Evolutionary conservation across 768 basidiomycete species (phyloP).

Genomic region (Amanita fuliginea): DNA sequence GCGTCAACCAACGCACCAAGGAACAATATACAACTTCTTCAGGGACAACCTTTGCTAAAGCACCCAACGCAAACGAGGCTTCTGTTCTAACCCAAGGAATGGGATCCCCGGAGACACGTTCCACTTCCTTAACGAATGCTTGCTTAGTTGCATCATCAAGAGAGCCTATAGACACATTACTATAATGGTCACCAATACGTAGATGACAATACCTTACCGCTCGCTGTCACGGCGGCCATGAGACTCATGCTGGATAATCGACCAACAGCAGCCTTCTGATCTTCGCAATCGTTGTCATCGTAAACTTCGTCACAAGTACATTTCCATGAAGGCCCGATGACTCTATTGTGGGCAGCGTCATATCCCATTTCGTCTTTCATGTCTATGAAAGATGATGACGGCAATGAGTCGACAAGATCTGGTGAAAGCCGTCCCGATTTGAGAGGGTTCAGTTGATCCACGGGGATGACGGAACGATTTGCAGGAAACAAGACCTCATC

Average conservation of each 20-base stretch:
- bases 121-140: conserved; percentile 67
- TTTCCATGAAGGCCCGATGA: neutral
- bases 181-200: conserved; percentile 4
- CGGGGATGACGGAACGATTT: neutral
- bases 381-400: neutral
- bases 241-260: conserved; percentile 88
- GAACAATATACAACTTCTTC: conserved; percentile 53
- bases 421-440: conserved; percentile 2
- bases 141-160: conserved; percentile 43
- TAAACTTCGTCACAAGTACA: conserved; percentile 8
- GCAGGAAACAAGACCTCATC: neutral
- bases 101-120: conserved; percentile 51
- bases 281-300: conserved; percentile 17
- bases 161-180: conserved; percentile 28
- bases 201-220: conserved; percentile 34
- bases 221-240: conserved; percentile 79
- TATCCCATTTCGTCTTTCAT: neutral
- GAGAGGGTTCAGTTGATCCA: neutral
- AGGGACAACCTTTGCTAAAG: conserved; percentile 81
- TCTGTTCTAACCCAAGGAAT: conserved; percentile 77
- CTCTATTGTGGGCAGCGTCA: conserved; percentile 1
- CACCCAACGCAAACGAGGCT: conserved; percentile 81
- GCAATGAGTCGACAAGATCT: conserved; percentile 1
- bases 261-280: conserved; percentile 67
- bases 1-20: conserved; percentile 33